Conservation (phyloP, 805 yeast genomes). For the Saturnispora gosingensis region DNA sequence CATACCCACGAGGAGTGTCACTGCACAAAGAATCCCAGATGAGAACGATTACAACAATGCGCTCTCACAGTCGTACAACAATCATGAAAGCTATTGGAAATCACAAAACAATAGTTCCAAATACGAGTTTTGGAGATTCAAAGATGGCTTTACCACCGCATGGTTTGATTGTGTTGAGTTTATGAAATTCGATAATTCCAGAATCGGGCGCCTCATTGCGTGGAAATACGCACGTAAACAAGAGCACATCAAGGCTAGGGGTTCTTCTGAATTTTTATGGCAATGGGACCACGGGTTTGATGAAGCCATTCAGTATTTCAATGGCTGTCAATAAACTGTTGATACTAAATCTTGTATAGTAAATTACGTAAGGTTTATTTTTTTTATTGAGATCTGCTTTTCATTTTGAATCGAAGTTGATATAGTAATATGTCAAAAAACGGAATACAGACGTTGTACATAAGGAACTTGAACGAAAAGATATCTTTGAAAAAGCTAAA, state of each 20-base stretch:
- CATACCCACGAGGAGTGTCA: slow-evolving; percentile 29
- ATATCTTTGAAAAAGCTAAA: slow-evolving; percentile 45
- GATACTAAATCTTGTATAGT: neutral
- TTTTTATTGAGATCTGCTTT: neutral
- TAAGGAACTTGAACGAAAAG: slow-evolving; percentile 66
- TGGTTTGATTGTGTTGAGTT: slow-evolving; percentile 69
- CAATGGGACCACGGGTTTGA: slow-evolving; percentile 86
- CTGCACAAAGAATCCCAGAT: slow-evolving; percentile 27
- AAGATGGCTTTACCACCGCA: slow-evolving; percentile 68
- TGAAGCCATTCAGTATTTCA: slow-evolving; percentile 44
- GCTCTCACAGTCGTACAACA: slow-evolving; percentile 29
- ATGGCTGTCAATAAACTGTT: neutral
- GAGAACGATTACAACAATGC: slow-evolving; percentile 33
- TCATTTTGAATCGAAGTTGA: neutral
- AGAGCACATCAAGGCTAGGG: slow-evolving; percentile 52
- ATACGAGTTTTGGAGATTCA: slow-evolving; percentile 74
- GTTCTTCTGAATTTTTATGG: slow-evolving; percentile 57
- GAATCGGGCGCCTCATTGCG: slow-evolving; percentile 62
- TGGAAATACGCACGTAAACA: slow-evolving; percentile 55
- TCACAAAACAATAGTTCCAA: slow-evolving; percentile 43
- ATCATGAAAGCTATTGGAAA: slow-evolving; percentile 66
- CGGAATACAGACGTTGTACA: slow-evolving; percentile 28
- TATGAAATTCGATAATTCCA: slow-evolving; percentile 57
- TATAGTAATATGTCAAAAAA: neutral
- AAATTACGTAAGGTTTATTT: neutral